These are phyloP conservation scores for Aspergillus luchuensis DNA, from an alignment of 2,329 filamentous ascomycete species.

Conservation along the genomic window DNA sequence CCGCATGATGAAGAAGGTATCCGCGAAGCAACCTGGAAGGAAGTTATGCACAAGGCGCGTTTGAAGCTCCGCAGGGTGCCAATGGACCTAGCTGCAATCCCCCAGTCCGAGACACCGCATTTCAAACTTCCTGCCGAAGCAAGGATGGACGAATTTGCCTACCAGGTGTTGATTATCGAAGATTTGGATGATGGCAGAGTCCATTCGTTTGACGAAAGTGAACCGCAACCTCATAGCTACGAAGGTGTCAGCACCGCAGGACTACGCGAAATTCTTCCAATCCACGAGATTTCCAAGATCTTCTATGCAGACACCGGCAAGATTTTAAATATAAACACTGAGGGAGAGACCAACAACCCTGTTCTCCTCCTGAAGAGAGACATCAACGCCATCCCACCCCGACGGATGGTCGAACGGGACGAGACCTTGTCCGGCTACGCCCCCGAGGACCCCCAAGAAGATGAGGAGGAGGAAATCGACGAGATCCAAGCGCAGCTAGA, in stretches of 20 bases:
- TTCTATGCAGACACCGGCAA: slow-evolving; percentile 92
- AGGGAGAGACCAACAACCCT: slow-evolving; percentile 70
- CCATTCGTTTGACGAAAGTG: slow-evolving; percentile 65
- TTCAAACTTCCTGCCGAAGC: slow-evolving; percentile 43
- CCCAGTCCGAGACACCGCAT: slow-evolving; percentile 16
- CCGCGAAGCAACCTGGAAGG: slow-evolving; percentile 82
- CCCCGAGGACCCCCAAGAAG: slow-evolving; percentile 30
- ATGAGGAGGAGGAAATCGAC: slow-evolving; percentile 42
- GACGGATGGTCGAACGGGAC: slow-evolving; percentile 57
- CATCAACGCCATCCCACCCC: slow-evolving; percentile 62
- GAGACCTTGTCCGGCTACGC: slow-evolving; percentile 38
- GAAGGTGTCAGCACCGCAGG: slow-evolving; percentile 65
- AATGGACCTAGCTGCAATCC: slow-evolving; percentile 51
- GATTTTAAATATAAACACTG: slow-evolving; percentile 77
- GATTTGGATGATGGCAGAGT: slow-evolving; percentile 73
- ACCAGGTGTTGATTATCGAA: slow-evolving; percentile 79
- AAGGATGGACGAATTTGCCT: slow-evolving; percentile 67
- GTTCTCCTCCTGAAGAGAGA: slow-evolving; percentile 76
- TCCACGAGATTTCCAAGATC: slow-evolving; percentile 80
- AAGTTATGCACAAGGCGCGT: slow-evolving; percentile 89
- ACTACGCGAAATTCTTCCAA: slow-evolving; percentile 66
- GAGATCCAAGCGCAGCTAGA: slow-evolving; percentile 44
- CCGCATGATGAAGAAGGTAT: slow-evolving; percentile 59
- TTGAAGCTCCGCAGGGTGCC: slow-evolving; percentile 77
- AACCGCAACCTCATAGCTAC: slow-evolving; percentile 58